Conservation (phyloP, 2,329 filamentous ascomycete species). For the Aspergillus neotritici region DNA sequence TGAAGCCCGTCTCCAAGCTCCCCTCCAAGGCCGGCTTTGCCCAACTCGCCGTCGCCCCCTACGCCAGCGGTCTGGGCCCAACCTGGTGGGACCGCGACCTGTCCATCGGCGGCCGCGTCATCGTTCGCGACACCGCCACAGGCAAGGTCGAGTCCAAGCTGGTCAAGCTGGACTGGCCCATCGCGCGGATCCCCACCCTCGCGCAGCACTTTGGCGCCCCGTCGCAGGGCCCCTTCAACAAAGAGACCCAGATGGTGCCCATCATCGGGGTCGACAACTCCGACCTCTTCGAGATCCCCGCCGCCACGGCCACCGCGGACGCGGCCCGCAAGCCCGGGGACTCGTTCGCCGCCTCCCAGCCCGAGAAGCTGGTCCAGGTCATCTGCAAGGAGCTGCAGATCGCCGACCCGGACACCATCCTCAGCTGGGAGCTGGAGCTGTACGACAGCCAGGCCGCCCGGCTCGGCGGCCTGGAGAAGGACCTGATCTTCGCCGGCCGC, state of each 20-base stretch:
- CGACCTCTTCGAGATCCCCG: conserved; percentile 39
- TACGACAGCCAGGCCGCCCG: conserved; percentile 84
- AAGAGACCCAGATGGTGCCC: conserved; percentile 89
- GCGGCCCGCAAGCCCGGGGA: conserved; percentile 43
- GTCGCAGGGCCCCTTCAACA: conserved; percentile 63
- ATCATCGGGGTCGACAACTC: conserved; percentile 83
- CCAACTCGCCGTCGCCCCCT: conserved; percentile 87
- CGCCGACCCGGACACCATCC: conserved; percentile 64
- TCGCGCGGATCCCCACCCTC: conserved; percentile 84
- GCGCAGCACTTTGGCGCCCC: conserved; percentile 88
- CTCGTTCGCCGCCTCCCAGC: conserved; percentile 77
- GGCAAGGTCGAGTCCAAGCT: conserved; percentile 75
- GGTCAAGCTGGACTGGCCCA: conserved; percentile 90
- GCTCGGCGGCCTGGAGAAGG: conserved; percentile 77
- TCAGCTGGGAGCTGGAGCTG: conserved; percentile 96
- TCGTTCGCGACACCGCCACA: conserved; percentile 66
- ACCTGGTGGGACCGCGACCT: conserved; percentile 99
- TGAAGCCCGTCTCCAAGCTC: conserved; percentile 86
- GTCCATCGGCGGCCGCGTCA: conserved; percentile 79
- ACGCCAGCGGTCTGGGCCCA: conserved; percentile 76
- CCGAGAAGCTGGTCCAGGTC: conserved; percentile 73
- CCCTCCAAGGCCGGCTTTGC: conserved; percentile 78
- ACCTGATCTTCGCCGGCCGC: conserved; percentile 90
- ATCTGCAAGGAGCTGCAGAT: conserved; percentile 76
- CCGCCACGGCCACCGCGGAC: conserved; percentile 32